Evolutionary conservation across 2,329 filamentous ascomycete genomes (phyloP).

Genomic region (Ophiostoma piceae): DNA sequence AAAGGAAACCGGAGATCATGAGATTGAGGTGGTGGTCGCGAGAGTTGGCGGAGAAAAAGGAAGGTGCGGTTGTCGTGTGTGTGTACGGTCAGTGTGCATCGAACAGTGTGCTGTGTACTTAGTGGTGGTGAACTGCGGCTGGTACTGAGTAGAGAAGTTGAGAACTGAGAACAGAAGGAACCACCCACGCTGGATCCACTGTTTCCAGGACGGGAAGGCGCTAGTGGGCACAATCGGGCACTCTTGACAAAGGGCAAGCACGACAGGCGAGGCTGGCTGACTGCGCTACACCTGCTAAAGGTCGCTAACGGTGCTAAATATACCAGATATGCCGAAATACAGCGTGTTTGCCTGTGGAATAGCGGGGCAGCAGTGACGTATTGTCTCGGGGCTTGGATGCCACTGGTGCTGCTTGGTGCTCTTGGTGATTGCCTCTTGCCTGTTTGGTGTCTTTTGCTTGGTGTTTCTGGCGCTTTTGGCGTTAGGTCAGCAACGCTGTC

Average conservation of each 20-base stretch:
- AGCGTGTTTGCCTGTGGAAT: background rate
- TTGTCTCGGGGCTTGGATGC: slow-evolving; percentile 6
- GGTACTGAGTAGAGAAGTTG: background rate
- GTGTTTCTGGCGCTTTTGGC: background rate
- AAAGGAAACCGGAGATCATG: background rate
- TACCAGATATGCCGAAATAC: background rate
- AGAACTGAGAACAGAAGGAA: slow-evolving; percentile 4
- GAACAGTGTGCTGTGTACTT: background rate
- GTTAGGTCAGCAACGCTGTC: slow-evolving; percentile 11
- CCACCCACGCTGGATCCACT: slow-evolving; percentile 4
- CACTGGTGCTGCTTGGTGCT: background rate
- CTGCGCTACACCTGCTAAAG: background rate
- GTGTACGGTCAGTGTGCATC: background rate
- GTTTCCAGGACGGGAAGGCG: slow-evolving; percentile 9
- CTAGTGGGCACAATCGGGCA: slow-evolving; percentile 1
- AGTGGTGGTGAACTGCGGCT: slow-evolving; percentile 8
- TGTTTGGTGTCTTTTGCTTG: background rate
- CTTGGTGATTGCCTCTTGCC: background rate
- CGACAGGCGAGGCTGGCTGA: slow-evolving; percentile 23
- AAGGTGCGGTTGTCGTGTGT: background rate
- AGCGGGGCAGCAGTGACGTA: slow-evolving; percentile 27
- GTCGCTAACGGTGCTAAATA: background rate
- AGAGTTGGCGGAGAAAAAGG: background rate
- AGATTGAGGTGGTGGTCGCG: background rate
- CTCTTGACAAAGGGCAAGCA: slow-evolving; percentile 10